Percentiles rank a stretch among this genome's conserved stretches.
Conservation (phyloP, 108 stramenopile genomes). For the Chaetoceros tenuissimus region DNA sequence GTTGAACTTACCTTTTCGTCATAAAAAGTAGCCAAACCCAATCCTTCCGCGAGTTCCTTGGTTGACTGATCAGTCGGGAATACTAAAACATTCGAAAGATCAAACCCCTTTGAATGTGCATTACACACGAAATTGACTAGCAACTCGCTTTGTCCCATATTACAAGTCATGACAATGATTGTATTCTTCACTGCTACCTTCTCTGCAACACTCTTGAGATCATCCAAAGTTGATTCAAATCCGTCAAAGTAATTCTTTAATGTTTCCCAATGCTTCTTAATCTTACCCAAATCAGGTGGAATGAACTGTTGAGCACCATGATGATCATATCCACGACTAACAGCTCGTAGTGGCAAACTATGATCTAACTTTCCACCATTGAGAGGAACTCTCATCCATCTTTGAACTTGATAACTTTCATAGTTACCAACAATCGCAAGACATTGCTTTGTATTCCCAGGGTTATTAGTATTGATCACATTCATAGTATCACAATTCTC, state of each 20-base stretch:
- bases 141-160: conserved; percentile 69
- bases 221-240: conserved; percentile 27
- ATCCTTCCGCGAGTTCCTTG: conserved; percentile 50
- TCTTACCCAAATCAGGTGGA: conserved; percentile 20
- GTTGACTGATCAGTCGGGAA: conserved; percentile 76
- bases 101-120: conserved; percentile 42
- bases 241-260: conserved; percentile 32
- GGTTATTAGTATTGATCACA: conserved; percentile 40
- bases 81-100: conserved; percentile 48
- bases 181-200: conserved; percentile 41
- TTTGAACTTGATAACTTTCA: conserved; percentile 53
- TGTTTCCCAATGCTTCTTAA: conserved; percentile 29
- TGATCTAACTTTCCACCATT: conserved; percentile 17
- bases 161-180: conserved; percentile 72
- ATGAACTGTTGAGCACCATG: conserved; percentile 29
- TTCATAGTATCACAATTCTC: conserved; percentile 59
- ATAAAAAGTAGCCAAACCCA: conserved; percentile 65
- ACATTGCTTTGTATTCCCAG: conserved; percentile 32
- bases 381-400: conserved; percentile 36
- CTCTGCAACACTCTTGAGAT: conserved; percentile 29
- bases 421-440: conserved; percentile 46
- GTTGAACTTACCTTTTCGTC: conserved; percentile 47
- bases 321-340: conserved; percentile 32
- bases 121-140: conserved; percentile 68
- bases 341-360: conserved; percentile 27